phyloP scores from a whole-genome alignment of 2,329 filamentous ascomycete genomes.

The Fusarium xyrophilum region DNA sequence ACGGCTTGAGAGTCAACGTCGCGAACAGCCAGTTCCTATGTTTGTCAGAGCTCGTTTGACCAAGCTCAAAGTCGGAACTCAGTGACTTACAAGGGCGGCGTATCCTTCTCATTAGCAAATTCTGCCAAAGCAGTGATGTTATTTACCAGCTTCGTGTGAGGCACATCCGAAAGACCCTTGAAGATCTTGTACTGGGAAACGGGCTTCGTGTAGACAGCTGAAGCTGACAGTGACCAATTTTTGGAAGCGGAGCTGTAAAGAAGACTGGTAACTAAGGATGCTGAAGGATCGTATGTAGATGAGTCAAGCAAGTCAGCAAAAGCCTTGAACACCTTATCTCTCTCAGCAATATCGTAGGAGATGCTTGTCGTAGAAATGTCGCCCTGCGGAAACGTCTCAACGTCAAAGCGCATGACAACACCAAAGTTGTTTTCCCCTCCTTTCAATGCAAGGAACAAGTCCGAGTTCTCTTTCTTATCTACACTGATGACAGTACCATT shows the following conservation, averaged over 20 bases:
- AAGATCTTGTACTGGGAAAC: not conserved
- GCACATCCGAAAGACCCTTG: not conserved
- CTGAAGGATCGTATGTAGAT: not conserved
- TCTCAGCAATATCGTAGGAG: not conserved
- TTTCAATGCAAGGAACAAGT: not conserved
- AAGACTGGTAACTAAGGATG: not conserved
- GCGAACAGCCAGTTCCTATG: not conserved
- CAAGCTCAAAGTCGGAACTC: rapidly evolving
- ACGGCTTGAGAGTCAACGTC: not conserved
- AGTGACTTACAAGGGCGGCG: not conserved
- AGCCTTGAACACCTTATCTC: not conserved
- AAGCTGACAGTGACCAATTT: not conserved
- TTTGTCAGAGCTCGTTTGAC: not conserved
- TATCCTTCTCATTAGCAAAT: not conserved
- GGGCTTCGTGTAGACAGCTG: not conserved
- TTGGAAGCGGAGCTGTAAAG: not conserved
- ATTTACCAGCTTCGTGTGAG: not conserved
- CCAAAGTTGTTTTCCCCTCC: constrained; percentile 8
- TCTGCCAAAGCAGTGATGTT: not conserved
- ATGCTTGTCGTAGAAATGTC: not conserved
- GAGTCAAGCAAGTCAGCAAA: not conserved
- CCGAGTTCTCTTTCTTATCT: not conserved
- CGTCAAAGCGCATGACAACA: not conserved
- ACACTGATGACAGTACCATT: not conserved
- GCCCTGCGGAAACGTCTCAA: not conserved